These are phyloP conservation scores for Trichoderma reesei DNA, from an alignment of 495 filamentous ascomycete genomes.

Conservation along the genomic window DNA sequence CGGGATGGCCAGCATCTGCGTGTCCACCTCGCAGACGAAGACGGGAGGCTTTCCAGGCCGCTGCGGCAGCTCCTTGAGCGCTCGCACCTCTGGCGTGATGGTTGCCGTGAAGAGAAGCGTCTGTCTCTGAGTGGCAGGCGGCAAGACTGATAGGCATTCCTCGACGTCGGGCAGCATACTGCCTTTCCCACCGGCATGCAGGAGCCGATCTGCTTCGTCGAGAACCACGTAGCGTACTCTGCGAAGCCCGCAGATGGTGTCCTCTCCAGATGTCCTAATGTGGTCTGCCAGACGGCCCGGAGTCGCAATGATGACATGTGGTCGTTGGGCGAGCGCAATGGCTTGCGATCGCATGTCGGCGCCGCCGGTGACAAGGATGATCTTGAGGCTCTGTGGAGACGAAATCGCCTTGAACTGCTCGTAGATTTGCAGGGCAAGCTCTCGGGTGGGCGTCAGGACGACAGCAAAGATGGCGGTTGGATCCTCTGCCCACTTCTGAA, in stretches of 20 bases:
- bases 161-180: slow-evolving; percentile 92
- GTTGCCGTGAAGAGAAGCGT: slow-evolving; percentile 96
- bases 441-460: slow-evolving; percentile 81
- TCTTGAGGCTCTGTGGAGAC: slow-evolving; percentile 73
- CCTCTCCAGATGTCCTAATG: slow-evolving; percentile 77
- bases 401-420: slow-evolving; percentile 93
- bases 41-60: slow-evolving; percentile 58
- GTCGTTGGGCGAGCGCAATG: slow-evolving; percentile 64
- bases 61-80: slow-evolving; percentile 66
- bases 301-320: slow-evolving; percentile 90
- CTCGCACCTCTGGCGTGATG: slow-evolving; percentile 82
- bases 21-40: slow-evolving; percentile 81
- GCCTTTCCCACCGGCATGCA: slow-evolving; percentile 57
- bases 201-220: slow-evolving; percentile 89
- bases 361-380: slow-evolving; percentile 79
- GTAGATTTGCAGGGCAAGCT: slow-evolving; percentile 90
- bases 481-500: slow-evolving; percentile 89
- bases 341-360: slow-evolving; percentile 89
- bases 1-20: slow-evolving; percentile 63
- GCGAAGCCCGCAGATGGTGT: slow-evolving; percentile 72
- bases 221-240: slow-evolving; percentile 79
- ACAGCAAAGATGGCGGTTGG: slow-evolving; percentile 84
- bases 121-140: slow-evolving; percentile 61
- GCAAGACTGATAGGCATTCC: slow-evolving; percentile 71
- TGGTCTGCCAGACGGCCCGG: slow-evolving; percentile 92